Percentiles rank a stretch among this genome's conserved stretches.
phyloP scores from a whole-genome alignment of 2,329 filamentous ascomycete genomes.

The Paraconiothyrium sp. region DNA sequence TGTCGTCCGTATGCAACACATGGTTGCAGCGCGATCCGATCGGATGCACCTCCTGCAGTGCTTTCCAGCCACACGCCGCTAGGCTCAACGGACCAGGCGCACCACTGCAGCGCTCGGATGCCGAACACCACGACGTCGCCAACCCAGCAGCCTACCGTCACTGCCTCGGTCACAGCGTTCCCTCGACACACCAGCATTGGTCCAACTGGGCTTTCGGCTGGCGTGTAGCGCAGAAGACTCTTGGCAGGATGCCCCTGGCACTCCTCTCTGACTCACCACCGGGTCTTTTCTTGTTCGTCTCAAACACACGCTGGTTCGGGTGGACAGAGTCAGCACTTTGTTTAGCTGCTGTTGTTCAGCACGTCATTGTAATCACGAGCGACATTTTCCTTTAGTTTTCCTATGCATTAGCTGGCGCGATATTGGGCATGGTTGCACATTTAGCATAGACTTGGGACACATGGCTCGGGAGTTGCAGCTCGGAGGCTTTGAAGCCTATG shows the following conservation, averaged over 20 bases:
- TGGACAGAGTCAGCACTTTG: slow-evolving; percentile 40
- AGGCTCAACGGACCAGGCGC: slow-evolving; percentile 29
- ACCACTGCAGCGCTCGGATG: slow-evolving; percentile 28
- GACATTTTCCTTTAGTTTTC: slow-evolving; percentile 35
- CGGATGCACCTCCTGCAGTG: slow-evolving; percentile 32
- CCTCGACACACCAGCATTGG: slow-evolving; percentile 21
- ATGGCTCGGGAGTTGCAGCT: slow-evolving; percentile 21
- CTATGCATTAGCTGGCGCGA: slow-evolving; percentile 47
- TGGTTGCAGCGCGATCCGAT: slow-evolving; percentile 36
- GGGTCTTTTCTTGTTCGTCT: slow-evolving; percentile 35
- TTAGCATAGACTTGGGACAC: slow-evolving; percentile 25
- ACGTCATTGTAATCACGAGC: slow-evolving; percentile 49
- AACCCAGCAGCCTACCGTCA: slow-evolving; percentile 17
- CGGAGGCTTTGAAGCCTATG: slow-evolving; percentile 22
- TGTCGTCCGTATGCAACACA: slow-evolving; percentile 37
- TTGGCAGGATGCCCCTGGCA: slow-evolving; percentile 29
- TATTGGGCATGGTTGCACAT: slow-evolving; percentile 28
- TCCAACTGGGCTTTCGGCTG: slow-evolving; percentile 21
- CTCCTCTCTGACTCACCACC: slow-evolving; percentile 37
- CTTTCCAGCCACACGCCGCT: slow-evolving; percentile 28
- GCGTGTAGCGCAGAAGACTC: slow-evolving; percentile 26
- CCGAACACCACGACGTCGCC: slow-evolving; percentile 22
- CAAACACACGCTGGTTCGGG: slow-evolving; percentile 49
- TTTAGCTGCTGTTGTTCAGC: slow-evolving; percentile 38
- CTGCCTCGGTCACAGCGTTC: slow-evolving; percentile 31